A percentile compares a stretch with the other conserved stretches of the same genome.
Evolutionary conservation across 2,329 filamentous ascomycete genomes (phyloP).

Genomic region (Ophiostoma novo-ulmi): DNA sequence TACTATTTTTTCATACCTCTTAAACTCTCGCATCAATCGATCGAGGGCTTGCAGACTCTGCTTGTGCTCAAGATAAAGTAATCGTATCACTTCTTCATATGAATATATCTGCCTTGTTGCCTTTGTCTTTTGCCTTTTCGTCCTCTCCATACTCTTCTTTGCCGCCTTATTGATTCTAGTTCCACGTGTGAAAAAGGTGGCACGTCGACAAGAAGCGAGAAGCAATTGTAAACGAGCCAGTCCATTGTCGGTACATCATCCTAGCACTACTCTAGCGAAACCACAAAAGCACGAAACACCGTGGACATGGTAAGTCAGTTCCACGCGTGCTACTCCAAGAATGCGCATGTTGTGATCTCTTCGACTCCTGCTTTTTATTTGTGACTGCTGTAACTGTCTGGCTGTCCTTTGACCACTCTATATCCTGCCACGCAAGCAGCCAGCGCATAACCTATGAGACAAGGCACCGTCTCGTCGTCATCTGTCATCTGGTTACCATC

Average conservation of each 20-base stretch:
- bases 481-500: neutral
- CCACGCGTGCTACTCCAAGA: neutral
- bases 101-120: neutral
- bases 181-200: neutral
- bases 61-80: neutral
- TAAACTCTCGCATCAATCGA: neutral
- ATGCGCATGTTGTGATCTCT: neutral
- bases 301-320: conserved; percentile 3
- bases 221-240: neutral
- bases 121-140: neutral
- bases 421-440: conserved; percentile 7
- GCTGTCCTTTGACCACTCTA: neutral
- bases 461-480: neutral
- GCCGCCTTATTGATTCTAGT: neutral
- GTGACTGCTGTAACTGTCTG: neutral
- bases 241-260: neutral
- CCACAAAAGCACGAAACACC: neutral
- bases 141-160: neutral
- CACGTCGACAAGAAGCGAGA: conserved; percentile 2
- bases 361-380: neutral
- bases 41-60: neutral
- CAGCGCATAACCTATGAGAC: conserved; percentile 15
- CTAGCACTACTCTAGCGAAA: neutral
- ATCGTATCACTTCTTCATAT: neutral
- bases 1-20: neutral